These are phyloP conservation scores for Starmerella vaccinii DNA, from an alignment of 805 yeast species.

Conservation along the genomic window DNA sequence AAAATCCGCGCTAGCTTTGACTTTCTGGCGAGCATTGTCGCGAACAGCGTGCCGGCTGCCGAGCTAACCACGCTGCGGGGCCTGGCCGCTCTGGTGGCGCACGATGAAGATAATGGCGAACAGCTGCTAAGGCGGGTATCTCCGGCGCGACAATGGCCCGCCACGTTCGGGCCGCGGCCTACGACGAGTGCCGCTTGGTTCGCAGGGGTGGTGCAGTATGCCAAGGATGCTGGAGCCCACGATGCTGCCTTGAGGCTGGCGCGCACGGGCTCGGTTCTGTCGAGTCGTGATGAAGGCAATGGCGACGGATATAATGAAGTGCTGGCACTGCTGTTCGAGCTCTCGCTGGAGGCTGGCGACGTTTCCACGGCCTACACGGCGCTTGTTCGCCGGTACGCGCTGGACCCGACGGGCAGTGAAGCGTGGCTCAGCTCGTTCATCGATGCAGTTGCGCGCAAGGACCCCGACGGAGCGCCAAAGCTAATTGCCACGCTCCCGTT, in stretches of 20 bases:
- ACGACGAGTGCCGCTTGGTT: conserved; percentile 14
- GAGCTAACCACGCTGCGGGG: conserved; percentile 5
- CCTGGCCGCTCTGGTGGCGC: conserved; percentile 12
- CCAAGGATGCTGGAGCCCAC: conserved; percentile 4
- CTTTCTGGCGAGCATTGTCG: neutral
- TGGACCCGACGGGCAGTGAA: neutral
- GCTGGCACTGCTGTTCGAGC: conserved; percentile 12
- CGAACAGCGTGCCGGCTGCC: conserved; percentile 2
- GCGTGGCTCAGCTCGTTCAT: conserved; percentile 21
- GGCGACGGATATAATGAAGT: neutral
- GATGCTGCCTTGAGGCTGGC: conserved; percentile 10
- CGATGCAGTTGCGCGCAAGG: conserved; percentile 26
- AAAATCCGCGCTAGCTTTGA: neutral
- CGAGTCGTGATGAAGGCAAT: neutral
- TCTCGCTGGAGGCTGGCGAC: conserved; percentile 29
- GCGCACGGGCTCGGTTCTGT: conserved; percentile 1
- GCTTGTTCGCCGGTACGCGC: conserved; percentile 19
- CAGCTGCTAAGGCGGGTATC: conserved; percentile 9
- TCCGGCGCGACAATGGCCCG: conserved; percentile 15
- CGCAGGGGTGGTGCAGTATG: conserved; percentile 11
- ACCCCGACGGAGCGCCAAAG: conserved; percentile 31
- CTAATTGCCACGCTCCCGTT: conserved; percentile 37
- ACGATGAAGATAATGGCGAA: conserved; percentile 4
- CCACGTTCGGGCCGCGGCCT: conserved; percentile 6
- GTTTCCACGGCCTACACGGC: conserved; percentile 33